Base-by-base conservation (phyloP, 1,284 basidiomycete genomes). In the Chalciporus piperatoides region DNA sequence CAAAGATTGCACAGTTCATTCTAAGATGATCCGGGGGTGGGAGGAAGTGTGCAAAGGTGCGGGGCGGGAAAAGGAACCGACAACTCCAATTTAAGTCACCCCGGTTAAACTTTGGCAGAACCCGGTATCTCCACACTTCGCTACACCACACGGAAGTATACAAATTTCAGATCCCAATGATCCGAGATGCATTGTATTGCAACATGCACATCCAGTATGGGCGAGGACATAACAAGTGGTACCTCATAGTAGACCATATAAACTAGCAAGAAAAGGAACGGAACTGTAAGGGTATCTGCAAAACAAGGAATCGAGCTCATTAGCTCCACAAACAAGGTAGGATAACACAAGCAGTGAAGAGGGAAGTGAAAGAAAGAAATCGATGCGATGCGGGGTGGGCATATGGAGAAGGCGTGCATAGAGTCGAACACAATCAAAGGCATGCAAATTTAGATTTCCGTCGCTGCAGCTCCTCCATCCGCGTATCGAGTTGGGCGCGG, bases 371-470 rank as follows among this genome's bases (percentile, higher is more conserved):
- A 49, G 44, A 35, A 33, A 45, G 43, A 41, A 47, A 39, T 41
- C 15, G 46, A 51, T 47, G 35, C 1, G 47, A 40, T 40, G 10
- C 44, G 15, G 38, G 38, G 42, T 17, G 23, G 46, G 49, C 49
- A 52, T 55, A 42, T 15, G 33, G 51, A 17, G 8, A 44, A 42
- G 32, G 14, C 6, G 45, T 41, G 19, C 42, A 32, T 38, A 36
- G 21, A 8, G 40, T 48, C 39, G 51, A 52, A 48, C 48, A 36
- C 32, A 19, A 23, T 63, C 53, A 89, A 67, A 90, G 77, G 68
- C 86, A 90, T 42, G 84, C 84, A 65, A 90, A 91, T 71, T 91
- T 91, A 55, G 88, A 90, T 72, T 90, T 91, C 55, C 86, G 84
- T 69, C 80, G 80, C 65, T 80, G 76, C 48, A 92, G 71, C 60